Evolutionary conservation across 192 early-diverging fungal genomes (phyloP), one percentile per base, ranked within the genome.

Genomic region (Mortierella antarctica): DNA sequence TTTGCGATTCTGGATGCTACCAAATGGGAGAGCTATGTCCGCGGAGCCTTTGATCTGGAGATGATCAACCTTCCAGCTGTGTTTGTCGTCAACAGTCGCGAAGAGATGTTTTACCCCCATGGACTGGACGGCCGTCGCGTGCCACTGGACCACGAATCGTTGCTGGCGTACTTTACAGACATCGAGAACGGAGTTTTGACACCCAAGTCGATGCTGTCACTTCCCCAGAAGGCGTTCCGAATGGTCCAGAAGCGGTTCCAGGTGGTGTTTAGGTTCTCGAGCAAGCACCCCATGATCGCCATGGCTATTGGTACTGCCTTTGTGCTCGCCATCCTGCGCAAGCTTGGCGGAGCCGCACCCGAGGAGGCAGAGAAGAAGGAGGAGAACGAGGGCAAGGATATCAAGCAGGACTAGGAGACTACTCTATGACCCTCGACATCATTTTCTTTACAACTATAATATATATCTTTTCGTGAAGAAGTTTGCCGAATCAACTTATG

Each of bases 1-100:
- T 95, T 93, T 83, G 87, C 86, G 9, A 90, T 91, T 78, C 63
- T 93, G 60, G 87, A 93, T 73, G 85, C 84, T 41, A 61, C 65
- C 69, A 84, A 85, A 23, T 95, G 90, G 90, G 70, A 70, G n/a
- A 67, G 83, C 55, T 93, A 92, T 77, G 77, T 93, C 41, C 79
- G 86, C 21, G 76, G 86, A 10, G 87, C 89, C 31, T 93, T 88
- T 74, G 85, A 85, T 21, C 21, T 85, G 6, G 62, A 54, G 8
- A 6, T 23, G 6, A 58, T 31, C 10, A 52, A 62, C 45, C 59
- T 85, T 21, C 84, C 84, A 1, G 77, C 63, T 2, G 77, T 80
- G n/a, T 18, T 80, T 31, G 54, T 80, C 46, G 52, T 80, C 47
- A 80, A 72, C 55, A 72, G 77, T 59, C 70, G 70, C 31, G 54